phyloP scores from a whole-genome alignment of 2,329 filamentous ascomycete genomes.

The Colletotrichum siamense region DNA sequence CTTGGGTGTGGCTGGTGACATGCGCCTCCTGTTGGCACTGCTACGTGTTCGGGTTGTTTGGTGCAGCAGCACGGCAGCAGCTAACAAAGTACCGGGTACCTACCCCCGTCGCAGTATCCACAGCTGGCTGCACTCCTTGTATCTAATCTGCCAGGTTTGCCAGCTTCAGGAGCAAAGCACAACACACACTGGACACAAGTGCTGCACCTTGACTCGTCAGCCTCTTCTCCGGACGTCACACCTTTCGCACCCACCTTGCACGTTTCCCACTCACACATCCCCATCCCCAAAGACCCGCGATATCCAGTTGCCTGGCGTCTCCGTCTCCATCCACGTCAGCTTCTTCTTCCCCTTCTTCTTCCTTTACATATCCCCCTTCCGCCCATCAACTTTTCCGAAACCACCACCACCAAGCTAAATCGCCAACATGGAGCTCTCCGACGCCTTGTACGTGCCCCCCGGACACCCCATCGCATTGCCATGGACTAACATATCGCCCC shows the following conservation, averaged over 20 bases:
- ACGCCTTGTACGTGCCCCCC: constrained; percentile 77
- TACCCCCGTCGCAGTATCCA: neutral
- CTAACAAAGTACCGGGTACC: neutral
- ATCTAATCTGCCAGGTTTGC: constrained; percentile 19
- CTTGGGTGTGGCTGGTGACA: constrained; percentile 4
- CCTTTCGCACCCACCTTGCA: constrained; percentile 16
- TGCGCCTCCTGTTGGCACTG: neutral
- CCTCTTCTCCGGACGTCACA: constrained; percentile 20
- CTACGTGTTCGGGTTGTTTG: neutral
- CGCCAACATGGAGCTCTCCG: constrained; percentile 83
- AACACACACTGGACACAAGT: neutral
- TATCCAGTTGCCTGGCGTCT: constrained; percentile 16
- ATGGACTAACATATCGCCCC: constrained; percentile 22
- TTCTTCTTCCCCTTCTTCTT: neutral
- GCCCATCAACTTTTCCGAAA: neutral
- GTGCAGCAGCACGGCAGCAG: neutral
- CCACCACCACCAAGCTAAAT: neutral
- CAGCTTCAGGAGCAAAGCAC: constrained; percentile 18
- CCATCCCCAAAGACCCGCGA: constrained; percentile 1
- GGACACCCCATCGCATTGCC: neutral
- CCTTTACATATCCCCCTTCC: neutral
- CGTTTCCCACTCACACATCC: constrained; percentile 3
- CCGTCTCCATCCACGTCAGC: constrained; percentile 14
- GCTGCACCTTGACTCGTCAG: constrained; percentile 18
- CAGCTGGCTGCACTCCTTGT: constrained; percentile 5